Conservation (phyloP, 164 flowering plant genomes). For the Stephania japonica region DNA sequence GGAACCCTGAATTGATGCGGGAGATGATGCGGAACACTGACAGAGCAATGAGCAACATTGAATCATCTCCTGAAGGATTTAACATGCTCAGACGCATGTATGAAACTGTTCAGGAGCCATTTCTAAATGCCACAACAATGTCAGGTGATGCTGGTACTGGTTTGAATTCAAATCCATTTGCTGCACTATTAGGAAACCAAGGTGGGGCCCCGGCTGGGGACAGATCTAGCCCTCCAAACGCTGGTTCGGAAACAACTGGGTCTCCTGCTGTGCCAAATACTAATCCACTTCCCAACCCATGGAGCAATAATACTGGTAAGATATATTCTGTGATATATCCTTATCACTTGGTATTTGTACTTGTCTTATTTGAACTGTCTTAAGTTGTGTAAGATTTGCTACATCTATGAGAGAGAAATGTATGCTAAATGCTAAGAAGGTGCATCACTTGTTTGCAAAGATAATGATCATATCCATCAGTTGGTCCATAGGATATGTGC, state of each 20-base stretch:
- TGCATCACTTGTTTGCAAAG: not conserved
- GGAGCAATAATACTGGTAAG: slow-evolving; percentile 47
- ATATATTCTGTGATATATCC: not conserved
- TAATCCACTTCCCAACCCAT: slow-evolving; percentile 90
- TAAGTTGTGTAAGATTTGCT: not conserved
- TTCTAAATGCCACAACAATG: slow-evolving; percentile 80
- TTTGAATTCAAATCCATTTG: slow-evolving; percentile 64
- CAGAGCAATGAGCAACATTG: slow-evolving; percentile 96
- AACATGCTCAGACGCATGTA: slow-evolving; percentile 98
- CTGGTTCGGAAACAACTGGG: slow-evolving; percentile 46
- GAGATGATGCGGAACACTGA: slow-evolving; percentile 99
- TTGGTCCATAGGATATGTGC: not conserved
- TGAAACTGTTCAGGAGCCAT: slow-evolving; percentile 96
- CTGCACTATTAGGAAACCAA: slow-evolving; percentile 70
- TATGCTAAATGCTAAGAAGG: not conserved
- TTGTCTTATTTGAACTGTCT: not conserved
- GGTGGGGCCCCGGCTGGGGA: slow-evolving; percentile 36
- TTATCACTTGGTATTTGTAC: not conserved
- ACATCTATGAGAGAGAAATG: not conserved
- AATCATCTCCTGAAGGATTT: slow-evolving; percentile 93
- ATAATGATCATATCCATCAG: not conserved
- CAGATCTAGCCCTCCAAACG: slow-evolving; percentile 39
- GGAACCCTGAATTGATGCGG: slow-evolving; percentile 96
- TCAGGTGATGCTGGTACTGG: slow-evolving; percentile 58
- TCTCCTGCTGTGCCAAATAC: slow-evolving; percentile 69